phyloP scores from a whole-genome alignment of 257 asterid species.

The Agastache rugosa region DNA sequence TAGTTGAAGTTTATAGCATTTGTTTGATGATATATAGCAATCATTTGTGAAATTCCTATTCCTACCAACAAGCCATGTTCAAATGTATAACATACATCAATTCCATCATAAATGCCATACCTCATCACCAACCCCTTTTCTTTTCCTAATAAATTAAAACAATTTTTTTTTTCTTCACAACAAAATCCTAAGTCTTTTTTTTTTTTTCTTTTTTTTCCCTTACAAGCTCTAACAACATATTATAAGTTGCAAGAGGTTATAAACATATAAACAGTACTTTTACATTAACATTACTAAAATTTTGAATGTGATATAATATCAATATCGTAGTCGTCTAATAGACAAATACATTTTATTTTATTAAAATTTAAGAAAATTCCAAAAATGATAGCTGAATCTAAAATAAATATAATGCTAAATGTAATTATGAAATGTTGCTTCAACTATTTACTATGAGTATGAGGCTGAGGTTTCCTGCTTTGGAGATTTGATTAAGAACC shows the following conservation, averaged over 20 bases:
- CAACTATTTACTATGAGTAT: not conserved
- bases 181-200: too few species aligned
- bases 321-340: too few species aligned
- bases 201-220: too few species aligned
- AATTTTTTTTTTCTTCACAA: too few species aligned
- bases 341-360: too few species aligned
- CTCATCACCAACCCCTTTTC: not conserved
- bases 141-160: too few species aligned
- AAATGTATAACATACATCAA: conserved; percentile 39
- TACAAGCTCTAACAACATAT: too few species aligned
- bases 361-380: not conserved
- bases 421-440: not conserved
- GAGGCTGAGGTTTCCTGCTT: conserved; percentile 7
- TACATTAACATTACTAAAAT: too few species aligned
- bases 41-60: conserved; percentile 32
- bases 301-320: too few species aligned
- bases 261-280: too few species aligned
- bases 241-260: too few species aligned
- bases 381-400: too few species aligned
- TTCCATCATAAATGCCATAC: conserved; percentile 32
- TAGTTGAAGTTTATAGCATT: conserved; percentile 11
- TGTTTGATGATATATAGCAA: conserved; percentile 37
- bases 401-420: not conserved
- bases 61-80: conserved; percentile 48
- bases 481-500: conserved; percentile 36